A percentile compares a stretch with the other conserved stretches of the same genome.
phyloP scores from a whole-genome alignment of 1,284 basidiomycete species.

The Cryptococcus sp. region DNA sequence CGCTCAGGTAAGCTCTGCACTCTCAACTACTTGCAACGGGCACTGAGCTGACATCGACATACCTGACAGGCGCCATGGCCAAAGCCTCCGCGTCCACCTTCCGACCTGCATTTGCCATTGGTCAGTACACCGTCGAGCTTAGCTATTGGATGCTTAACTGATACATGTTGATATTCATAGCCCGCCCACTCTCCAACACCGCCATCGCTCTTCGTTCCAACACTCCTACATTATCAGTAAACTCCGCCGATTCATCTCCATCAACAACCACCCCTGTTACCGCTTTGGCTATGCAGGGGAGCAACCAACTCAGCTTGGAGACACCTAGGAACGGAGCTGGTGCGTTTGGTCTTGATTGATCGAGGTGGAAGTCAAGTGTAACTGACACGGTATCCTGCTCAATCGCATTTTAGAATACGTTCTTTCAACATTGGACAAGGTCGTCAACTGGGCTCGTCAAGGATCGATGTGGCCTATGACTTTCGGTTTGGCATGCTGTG shows the following conservation, averaged over 20 bases:
- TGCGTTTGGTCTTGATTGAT: slow-evolving; percentile 57
- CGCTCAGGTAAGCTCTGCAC: slow-evolving; percentile 28
- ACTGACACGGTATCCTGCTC: no score
- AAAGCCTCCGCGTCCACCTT: slow-evolving; percentile 39
- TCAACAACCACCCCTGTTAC: slow-evolving; percentile 50
- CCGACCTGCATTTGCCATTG: slow-evolving; percentile 41
- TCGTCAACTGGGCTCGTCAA: slow-evolving; percentile 96
- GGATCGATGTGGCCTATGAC: slow-evolving; percentile 99
- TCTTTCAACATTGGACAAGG: slow-evolving; percentile 91
- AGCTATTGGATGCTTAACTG: background rate
- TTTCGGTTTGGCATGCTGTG: slow-evolving; percentile 96
- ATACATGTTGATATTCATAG: slow-evolving; percentile 12
- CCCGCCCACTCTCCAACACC: slow-evolving; percentile 38
- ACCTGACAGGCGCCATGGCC: slow-evolving; percentile 22
- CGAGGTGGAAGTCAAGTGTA: background rate
- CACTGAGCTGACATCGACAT: slow-evolving; percentile 4
- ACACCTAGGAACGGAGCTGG: slow-evolving; percentile 86
- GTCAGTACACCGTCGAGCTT: slow-evolving; percentile 17
- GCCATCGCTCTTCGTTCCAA: slow-evolving; percentile 33
- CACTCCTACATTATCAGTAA: slow-evolving; percentile 33
- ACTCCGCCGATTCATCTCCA: slow-evolving; percentile 29
- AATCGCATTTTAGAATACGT: slow-evolving; percentile 75
- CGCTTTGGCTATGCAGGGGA: slow-evolving; percentile 66
- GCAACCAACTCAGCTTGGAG: slow-evolving; percentile 82
- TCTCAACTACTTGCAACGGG: background rate